Conservation (phyloP, 2,329 filamentous ascomycete species). For the Westerdykella ornata region DNA sequence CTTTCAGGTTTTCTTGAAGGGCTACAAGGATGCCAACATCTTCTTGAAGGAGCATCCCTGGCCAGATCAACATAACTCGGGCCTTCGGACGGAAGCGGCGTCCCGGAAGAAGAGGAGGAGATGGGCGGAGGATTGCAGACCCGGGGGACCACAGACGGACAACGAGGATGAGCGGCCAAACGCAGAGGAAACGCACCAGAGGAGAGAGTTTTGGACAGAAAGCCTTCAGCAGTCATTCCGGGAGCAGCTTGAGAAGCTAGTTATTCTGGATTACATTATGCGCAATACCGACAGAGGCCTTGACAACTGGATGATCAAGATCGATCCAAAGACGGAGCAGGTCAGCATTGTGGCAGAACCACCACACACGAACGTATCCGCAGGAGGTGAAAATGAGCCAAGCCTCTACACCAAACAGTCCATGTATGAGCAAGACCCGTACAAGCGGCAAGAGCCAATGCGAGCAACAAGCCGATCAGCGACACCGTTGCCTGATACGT, state of each 20-base stretch:
- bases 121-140: conserved; percentile 80
- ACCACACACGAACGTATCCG: conserved; percentile 54
- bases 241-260: conserved; percentile 92
- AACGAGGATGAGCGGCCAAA: conserved; percentile 54
- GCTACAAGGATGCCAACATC: conserved; percentile 93
- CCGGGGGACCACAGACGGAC: conserved; percentile 53
- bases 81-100: conserved; percentile 61
- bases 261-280: conserved; percentile 98
- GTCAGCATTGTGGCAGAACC: conserved; percentile 85
- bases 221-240: conserved; percentile 82
- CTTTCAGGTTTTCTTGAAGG: conserved; percentile 95
- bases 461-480: conserved; percentile 56
- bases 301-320: conserved; percentile 99
- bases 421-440: conserved; percentile 54
- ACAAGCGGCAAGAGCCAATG: conserved; percentile 79
- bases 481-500: conserved; percentile 48
- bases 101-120: conserved; percentile 57
- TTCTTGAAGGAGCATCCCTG: conserved; percentile 93
- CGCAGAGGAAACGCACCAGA: conserved; percentile 39
- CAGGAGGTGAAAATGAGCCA: conserved; percentile 37
- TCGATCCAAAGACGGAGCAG: conserved; percentile 75
- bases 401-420: conserved; percentile 57
- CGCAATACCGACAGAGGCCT: conserved; percentile 92
- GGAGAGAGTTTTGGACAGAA: conserved; percentile 77
- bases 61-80: conserved; percentile 74